Evolutionary conservation across 2,329 filamentous ascomycete genomes (phyloP).

Genomic region (Lasiodiplodia sp.): DNA sequence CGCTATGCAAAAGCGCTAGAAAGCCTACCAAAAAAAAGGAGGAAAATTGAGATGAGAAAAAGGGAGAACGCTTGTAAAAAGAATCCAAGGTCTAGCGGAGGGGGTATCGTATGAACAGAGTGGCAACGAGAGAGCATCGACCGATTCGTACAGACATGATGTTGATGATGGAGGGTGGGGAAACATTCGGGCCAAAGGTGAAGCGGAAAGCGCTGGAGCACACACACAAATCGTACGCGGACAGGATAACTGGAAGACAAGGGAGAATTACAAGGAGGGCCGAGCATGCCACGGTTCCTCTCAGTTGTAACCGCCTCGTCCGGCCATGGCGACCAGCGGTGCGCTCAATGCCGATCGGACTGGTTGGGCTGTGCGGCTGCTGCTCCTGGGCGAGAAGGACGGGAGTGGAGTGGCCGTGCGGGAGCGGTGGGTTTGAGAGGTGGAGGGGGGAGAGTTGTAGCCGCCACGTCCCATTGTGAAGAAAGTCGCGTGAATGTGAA

Average conservation of each 20-base stretch:
- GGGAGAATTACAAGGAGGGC: not conserved
- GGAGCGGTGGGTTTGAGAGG: not conserved
- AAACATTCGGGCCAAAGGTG: not conserved
- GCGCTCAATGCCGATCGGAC: not conserved
- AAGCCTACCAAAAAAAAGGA: conserved; percentile 4
- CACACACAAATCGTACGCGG: not conserved
- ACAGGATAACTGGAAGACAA: not conserved
- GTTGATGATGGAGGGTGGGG: not conserved
- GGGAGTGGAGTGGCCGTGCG: not conserved
- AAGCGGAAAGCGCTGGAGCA: not conserved
- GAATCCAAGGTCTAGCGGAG: conserved; percentile 4
- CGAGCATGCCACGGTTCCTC: not conserved
- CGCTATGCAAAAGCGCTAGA: conserved; percentile 28
- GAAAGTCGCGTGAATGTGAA: not conserved
- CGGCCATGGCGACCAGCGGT: conserved; percentile 15
- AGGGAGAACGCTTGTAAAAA: not conserved
- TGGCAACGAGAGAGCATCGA: not conserved
- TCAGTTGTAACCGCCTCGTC: conserved; percentile 39
- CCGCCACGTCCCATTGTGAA: conserved; percentile 30
- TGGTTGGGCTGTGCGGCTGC: not conserved
- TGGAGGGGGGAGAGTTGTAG: conserved; percentile 31
- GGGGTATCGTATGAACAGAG: conserved; percentile 11
- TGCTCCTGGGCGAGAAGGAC: not conserved
- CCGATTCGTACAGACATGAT: conserved; percentile 18
- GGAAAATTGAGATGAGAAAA: not conserved